A percentile compares a stretch with the other conserved stretches of the same genome.
phyloP scores from a whole-genome alignment of 495 filamentous ascomycete species.

The Xylaria flabelliformis region DNA sequence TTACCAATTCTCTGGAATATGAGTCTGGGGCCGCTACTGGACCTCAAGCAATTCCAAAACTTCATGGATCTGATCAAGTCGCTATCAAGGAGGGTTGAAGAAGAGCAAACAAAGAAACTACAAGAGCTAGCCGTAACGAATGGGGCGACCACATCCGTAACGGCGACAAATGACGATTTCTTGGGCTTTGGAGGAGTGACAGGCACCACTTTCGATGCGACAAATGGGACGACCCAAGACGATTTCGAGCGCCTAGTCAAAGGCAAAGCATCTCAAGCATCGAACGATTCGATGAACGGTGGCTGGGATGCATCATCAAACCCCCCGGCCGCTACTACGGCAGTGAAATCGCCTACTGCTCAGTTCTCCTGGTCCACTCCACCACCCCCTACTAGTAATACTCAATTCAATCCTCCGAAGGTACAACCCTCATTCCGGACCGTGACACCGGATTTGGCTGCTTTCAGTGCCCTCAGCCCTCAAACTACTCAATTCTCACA shows the following conservation, averaged over 20 bases:
- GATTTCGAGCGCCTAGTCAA: constrained; percentile 90
- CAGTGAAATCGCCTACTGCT: constrained; percentile 43
- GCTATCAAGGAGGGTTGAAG: constrained; percentile 79
- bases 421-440: constrained; percentile 57
- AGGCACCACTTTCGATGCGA: constrained; percentile 55
- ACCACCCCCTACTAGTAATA: constrained; percentile 41
- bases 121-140: constrained; percentile 72
- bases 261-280: constrained; percentile 52
- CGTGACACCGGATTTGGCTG: constrained; percentile 61
- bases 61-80: constrained; percentile 88
- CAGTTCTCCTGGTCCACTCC: constrained; percentile 69
- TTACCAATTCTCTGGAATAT: constrained; percentile 91
- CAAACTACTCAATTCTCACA: constrained; percentile 61
- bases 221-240: constrained; percentile 62
- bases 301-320: constrained; percentile 52
- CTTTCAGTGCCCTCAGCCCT: constrained; percentile 56
- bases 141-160: constrained; percentile 41
- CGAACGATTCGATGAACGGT: constrained; percentile 47
- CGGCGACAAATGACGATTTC: constrained; percentile 58
- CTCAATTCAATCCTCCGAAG: constrained; percentile 45
- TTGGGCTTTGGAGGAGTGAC: constrained; percentile 62
- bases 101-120: constrained; percentile 85
- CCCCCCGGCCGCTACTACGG: constrained; percentile 31
- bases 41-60: constrained; percentile 82
- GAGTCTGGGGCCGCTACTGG: constrained; percentile 85